phyloP scores from a whole-genome alignment of 2,329 filamentous ascomycete genomes.

The Cladosporium sp. region DNA sequence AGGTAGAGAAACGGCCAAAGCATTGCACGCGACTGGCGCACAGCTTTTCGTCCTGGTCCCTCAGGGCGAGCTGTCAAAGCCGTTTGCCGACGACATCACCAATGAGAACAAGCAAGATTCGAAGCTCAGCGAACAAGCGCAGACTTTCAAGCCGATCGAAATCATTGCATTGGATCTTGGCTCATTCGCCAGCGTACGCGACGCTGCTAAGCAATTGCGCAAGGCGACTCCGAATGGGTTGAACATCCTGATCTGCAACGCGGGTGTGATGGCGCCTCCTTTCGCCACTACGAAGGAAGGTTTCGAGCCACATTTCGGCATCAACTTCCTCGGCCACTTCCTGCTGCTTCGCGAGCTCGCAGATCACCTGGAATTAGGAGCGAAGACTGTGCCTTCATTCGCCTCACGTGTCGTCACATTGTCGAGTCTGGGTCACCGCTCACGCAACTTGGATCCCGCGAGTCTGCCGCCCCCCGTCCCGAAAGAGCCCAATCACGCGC shows the following conservation, averaged over 20 bases:
- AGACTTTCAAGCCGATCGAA: not conserved
- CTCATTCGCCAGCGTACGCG: constrained; percentile 31
- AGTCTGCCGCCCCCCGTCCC: constrained; percentile 27
- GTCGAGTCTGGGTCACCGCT: constrained; percentile 41
- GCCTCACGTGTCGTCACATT: constrained; percentile 39
- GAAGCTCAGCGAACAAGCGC: not conserved
- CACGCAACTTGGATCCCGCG: constrained; percentile 21
- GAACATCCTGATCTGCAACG: constrained; percentile 22
- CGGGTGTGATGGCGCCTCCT: constrained; percentile 25
- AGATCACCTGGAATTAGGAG: not conserved
- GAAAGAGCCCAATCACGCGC: constrained; percentile 22
- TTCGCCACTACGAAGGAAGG: constrained; percentile 41
- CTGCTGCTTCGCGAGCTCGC: constrained; percentile 35
- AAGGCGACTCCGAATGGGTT: constrained; percentile 5
- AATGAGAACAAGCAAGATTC: constrained; percentile 9
- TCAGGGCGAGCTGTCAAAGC: constrained; percentile 37
- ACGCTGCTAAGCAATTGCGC: constrained; percentile 24
- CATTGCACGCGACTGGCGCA: constrained; percentile 43
- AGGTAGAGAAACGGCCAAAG: constrained; percentile 42
- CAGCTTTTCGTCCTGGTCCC: constrained; percentile 42
- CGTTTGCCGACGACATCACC: constrained; percentile 27
- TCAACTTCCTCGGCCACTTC: constrained; percentile 50
- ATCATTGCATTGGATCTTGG: constrained; percentile 24
- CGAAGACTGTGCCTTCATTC: not conserved
- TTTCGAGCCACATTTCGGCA: constrained; percentile 49